phyloP scores from a whole-genome alignment of 2,329 filamentous ascomycete species.

The Daldinia sp. region DNA sequence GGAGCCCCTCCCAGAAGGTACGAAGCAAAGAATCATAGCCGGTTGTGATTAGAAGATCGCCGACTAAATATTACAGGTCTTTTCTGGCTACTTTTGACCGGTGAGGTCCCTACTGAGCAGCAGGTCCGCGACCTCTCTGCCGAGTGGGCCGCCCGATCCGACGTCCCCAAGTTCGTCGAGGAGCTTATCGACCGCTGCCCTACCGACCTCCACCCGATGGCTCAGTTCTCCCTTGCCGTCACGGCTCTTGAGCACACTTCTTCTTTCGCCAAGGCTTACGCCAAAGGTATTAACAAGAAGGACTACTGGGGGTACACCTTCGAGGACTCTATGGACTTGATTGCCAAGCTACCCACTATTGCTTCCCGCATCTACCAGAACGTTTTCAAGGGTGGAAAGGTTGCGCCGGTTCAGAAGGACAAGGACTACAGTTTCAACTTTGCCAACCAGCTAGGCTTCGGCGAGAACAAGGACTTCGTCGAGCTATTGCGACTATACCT shows the following conservation, averaged over 20 bases:
- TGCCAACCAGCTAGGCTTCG: slow-evolving; percentile 98
- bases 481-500: slow-evolving; percentile 99
- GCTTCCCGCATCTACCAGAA: slow-evolving; percentile 99
- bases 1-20: slow-evolving; percentile 95
- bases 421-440: slow-evolving; percentile 99
- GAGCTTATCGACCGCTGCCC: slow-evolving; percentile 99
- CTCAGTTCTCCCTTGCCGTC: slow-evolving; percentile 97
- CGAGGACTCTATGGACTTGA: slow-evolving; percentile 99
- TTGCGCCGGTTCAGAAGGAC: slow-evolving; percentile 93
- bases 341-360: slow-evolving; percentile 98
- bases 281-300: slow-evolving; percentile 98
- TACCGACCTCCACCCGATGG: slow-evolving; percentile 98
- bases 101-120: slow-evolving; percentile 96
- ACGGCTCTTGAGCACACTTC: slow-evolving; percentile 99
- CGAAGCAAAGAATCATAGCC: slow-evolving; percentile 24
- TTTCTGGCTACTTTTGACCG: slow-evolving; percentile 99
- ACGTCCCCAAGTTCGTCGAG: slow-evolving; percentile 97
- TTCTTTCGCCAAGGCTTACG: slow-evolving; percentile 97
- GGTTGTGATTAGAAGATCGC: slow-evolving; percentile 11
- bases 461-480: slow-evolving; percentile 93
- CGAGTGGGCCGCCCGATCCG: slow-evolving; percentile 97
- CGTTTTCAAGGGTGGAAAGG: slow-evolving; percentile 99
- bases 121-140: slow-evolving; percentile 98
- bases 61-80: slow-evolving; percentile 62
- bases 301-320: slow-evolving; percentile 99